Conservation (phyloP, 2,329 filamentous ascomycete species). For the Penicillium brasilianum region DNA sequence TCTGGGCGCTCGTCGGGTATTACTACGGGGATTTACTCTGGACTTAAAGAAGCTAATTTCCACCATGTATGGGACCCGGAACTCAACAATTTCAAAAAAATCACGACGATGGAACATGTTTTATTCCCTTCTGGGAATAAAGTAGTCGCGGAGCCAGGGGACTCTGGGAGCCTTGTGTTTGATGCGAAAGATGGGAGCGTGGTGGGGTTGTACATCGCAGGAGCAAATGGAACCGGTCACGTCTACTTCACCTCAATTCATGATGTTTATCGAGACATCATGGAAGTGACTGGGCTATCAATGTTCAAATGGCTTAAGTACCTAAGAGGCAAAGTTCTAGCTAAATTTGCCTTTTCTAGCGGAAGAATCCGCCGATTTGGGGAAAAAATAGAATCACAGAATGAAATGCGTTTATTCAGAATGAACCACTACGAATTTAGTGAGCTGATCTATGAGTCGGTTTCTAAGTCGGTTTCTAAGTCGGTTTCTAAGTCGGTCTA, state of each 20-base stretch:
- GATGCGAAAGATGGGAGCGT: background rate
- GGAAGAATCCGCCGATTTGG: background rate
- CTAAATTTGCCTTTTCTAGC: background rate
- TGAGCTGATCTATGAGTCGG: too few relatives aligned
- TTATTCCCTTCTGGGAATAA: background rate
- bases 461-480: too few relatives aligned
- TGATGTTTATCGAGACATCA: constrained; percentile 2
- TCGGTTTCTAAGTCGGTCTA: too few relatives aligned
- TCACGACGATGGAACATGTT: background rate
- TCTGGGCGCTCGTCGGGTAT: constrained; percentile 1
- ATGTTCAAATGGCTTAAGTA: constrained; percentile 11
- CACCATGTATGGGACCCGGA: background rate
- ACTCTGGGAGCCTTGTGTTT: constrained; percentile 4
- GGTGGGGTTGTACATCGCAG: background rate
- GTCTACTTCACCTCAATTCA: constrained; percentile 2
- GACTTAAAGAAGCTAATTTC: background rate
- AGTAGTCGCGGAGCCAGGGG: background rate
- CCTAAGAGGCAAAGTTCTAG: background rate
- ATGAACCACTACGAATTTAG: background rate
- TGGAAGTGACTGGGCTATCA: constrained; percentile 1
- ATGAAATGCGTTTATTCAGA: background rate
- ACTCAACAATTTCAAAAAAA: background rate
- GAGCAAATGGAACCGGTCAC: too few relatives aligned
- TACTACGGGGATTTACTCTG: background rate
- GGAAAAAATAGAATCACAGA: background rate